A percentile compares a stretch with the other conserved stretches of the same genome.
Evolutionary conservation across 2,329 filamentous ascomycete genomes (phyloP).

Genomic region (Dothistroma pini): DNA sequence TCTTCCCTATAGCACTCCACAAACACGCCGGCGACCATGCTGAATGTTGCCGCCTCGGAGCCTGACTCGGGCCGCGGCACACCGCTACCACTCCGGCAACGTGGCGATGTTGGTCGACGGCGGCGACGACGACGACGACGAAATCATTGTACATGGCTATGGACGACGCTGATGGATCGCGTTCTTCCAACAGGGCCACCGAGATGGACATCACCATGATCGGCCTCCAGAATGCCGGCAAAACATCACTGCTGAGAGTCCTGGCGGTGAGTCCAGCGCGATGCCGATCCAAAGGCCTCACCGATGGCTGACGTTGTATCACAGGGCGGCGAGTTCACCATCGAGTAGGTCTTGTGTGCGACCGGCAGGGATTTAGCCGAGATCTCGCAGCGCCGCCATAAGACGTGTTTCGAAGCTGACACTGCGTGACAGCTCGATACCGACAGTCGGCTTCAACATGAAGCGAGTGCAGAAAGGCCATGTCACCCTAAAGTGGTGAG

Average conservation of each 20-base stretch:
- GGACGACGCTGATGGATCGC: constrained; percentile 21
- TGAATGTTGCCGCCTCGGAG: constrained; percentile 18
- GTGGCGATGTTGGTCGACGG: neutral
- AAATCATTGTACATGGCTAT: constrained; percentile 16
- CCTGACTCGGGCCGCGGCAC: constrained; percentile 12
- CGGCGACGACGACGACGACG: neutral
- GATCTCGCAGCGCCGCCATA: constrained; percentile 13
- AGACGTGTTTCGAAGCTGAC: constrained; percentile 31
- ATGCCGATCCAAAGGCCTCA: constrained; percentile 11
- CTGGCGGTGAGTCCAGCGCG: constrained; percentile 71
- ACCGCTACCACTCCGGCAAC: constrained; percentile 11
- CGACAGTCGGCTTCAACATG: constrained; percentile 98
- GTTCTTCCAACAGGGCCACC: constrained; percentile 66
- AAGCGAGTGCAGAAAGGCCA: constrained; percentile 97
- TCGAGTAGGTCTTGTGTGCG: constrained; percentile 69
- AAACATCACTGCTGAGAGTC: constrained; percentile 90
- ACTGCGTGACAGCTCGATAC: constrained; percentile 72
- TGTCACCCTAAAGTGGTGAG: constrained; percentile 91
- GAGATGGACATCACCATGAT: constrained; percentile 99
- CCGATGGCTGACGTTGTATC: constrained; percentile 36
- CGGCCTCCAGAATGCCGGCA: constrained; percentile 95
- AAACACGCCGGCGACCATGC: neutral
- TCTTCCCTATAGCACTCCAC: constrained; percentile 5
- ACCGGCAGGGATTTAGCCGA: constrained; percentile 21
- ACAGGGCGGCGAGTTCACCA: constrained; percentile 95